phyloP scores from a whole-genome alignment of 345 rosid genomes.

The Mallotus nudiflorus region DNA sequence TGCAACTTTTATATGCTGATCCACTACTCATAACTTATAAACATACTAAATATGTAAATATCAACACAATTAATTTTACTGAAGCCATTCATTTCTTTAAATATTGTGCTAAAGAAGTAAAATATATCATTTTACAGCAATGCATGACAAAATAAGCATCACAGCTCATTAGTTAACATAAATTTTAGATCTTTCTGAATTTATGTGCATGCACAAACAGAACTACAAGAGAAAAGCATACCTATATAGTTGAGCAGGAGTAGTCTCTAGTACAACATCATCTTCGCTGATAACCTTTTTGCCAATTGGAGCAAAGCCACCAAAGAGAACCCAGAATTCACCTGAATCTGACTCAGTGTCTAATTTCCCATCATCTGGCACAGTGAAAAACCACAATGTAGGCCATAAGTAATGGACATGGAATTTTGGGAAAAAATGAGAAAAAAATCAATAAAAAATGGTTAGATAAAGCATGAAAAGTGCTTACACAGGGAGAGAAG shows the following conservation, averaged over 20 bases:
- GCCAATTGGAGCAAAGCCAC: constrained; percentile 96
- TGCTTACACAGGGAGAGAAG: neutral
- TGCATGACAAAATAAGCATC: constrained; percentile 2
- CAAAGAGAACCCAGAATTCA: constrained; percentile 92
- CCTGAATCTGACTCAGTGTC: constrained; percentile 97
- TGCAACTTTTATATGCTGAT: neutral
- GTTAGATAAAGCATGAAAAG: neutral
- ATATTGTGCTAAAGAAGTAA: neutral
- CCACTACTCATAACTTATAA: too few species aligned
- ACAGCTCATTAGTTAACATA: neutral
- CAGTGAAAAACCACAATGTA: constrained; percentile 23
- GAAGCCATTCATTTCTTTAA: neutral
- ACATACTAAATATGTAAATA: neutral
- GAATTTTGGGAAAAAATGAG: neutral
- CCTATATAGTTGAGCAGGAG: constrained; percentile 80
- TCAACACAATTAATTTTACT: neutral
- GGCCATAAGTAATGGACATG: constrained; percentile 22
- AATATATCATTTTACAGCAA: neutral
- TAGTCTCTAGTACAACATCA: constrained; percentile 66
- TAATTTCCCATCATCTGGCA: constrained; percentile 82
- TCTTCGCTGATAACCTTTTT: constrained; percentile 80
- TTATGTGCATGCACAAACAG: constrained; percentile 21
- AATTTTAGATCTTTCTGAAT: constrained; percentile 4
- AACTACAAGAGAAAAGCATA: constrained; percentile 24
- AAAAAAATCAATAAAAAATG: constrained; percentile 7